These are phyloP conservation scores for Fraxinus latifolia DNA, from an alignment of 305 asterid genomes.

Conservation along the genomic window DNA sequence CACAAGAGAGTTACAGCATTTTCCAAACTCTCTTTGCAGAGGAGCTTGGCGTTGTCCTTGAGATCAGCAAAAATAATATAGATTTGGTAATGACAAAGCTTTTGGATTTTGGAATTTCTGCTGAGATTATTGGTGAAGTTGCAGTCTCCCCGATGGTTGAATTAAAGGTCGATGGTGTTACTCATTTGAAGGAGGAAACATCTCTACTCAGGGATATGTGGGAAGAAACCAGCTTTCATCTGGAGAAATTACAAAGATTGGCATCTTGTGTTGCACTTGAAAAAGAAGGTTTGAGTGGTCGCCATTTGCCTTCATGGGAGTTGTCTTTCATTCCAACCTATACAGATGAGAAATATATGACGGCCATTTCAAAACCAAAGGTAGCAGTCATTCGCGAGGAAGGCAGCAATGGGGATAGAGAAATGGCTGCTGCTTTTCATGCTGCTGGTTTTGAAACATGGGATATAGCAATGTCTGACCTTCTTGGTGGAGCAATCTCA, in stretches of 20 bases:
- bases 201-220: constrained; percentile 65
- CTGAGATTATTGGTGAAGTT: constrained; percentile 63
- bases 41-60: constrained; percentile 80
- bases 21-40: constrained; percentile 71
- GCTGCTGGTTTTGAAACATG: constrained; percentile 94
- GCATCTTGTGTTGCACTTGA: constrained; percentile 77
- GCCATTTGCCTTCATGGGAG: constrained; percentile 69
- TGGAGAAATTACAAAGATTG: constrained; percentile 76
- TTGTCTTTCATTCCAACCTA: constrained; percentile 61
- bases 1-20: constrained; percentile 34
- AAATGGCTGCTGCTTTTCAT: constrained; percentile 84
- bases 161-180: constrained; percentile 51
- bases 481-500: constrained; percentile 51
- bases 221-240: constrained; percentile 88
- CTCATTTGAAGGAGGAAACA: constrained; percentile 55
- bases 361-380: constrained; percentile 59
- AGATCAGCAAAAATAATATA: constrained; percentile 51
- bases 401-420: constrained; percentile 96
- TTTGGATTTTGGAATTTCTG: constrained; percentile 38
- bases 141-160: constrained; percentile 45
- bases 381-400: constrained; percentile 87
- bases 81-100: constrained; percentile 48
- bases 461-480: constrained; percentile 93
- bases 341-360: constrained; percentile 55
- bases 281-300: constrained; percentile 65